Base-by-base conservation (phyloP, 768 basidiomycete species). In the Tephrocybe sp. region DNA sequence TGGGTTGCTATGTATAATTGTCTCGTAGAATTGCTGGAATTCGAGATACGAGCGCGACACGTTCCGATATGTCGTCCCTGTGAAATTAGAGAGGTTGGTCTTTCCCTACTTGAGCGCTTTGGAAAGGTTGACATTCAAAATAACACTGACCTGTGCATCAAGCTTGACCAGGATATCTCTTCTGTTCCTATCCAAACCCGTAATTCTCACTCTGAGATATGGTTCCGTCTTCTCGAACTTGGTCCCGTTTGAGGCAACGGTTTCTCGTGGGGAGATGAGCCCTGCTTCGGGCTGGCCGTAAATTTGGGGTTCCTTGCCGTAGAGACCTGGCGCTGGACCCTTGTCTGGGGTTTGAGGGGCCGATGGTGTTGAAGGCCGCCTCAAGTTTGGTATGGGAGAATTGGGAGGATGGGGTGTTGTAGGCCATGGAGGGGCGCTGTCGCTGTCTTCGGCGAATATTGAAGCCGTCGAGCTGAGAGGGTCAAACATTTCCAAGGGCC, bases 71-170 rank as follows among this genome's bases (percentile, higher is more conserved):
- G 88, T 83, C 21, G 82, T 83, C 16, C 89, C 88, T 19, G 83
- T 88, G 66, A 92, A 99, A 63, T 91, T 94, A 34, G 91, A 82
- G 21, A 98, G 74, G 65, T 97, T 98, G 34, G 94, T 97, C 94
- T 97, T 65, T 21, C 31, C 46, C 31, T 27, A 18, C 18, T 38
- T 57, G 46, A 53, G 40, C n/a, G n/a, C 24, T 41, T 45, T 23
- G 33, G 24, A 45, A 21, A 39, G 31, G 15, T 36, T 22, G 30
- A 16, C 21, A 29, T 8, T 42, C 9, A 38, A 19, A 37, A 44
- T 30, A 27, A 46, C 22, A 69, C 79, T 58, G 59, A 94, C 95
- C 78, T 95, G 92, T 13, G 93, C 94, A 67, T 99, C 97, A 54
- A 99, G 82, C 63, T 91, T 86, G 63, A 99, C 77, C 63, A 97